phyloP scores from a whole-genome alignment of 192 early-diverging fungal genomes.

The Coemansia sp. region DNA sequence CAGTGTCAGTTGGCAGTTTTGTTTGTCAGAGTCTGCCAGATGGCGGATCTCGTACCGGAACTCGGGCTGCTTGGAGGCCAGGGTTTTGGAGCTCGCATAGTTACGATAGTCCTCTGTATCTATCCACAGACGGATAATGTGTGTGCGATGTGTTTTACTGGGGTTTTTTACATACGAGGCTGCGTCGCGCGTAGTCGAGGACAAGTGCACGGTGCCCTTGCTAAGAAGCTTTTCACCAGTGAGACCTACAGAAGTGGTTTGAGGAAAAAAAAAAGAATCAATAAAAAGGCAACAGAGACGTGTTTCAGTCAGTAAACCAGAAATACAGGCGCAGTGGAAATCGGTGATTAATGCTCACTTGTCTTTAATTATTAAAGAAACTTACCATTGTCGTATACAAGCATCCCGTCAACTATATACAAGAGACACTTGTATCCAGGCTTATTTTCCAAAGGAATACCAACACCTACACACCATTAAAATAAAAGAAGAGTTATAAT shows the following conservation, averaged over 20 bases:
- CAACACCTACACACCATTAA: slow-evolving; percentile 37
- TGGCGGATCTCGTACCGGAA: slow-evolving; percentile 28
- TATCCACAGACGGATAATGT: slow-evolving; percentile 46
- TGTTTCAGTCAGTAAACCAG: too few relatives aligned
- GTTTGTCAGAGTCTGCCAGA: slow-evolving; percentile 46
- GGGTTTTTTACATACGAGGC: slow-evolving; percentile 40
- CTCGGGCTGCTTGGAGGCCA: slow-evolving; percentile 5
- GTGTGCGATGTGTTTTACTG: slow-evolving; percentile 40
- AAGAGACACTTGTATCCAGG: slow-evolving; percentile 43
- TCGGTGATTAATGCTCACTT: too few relatives aligned
- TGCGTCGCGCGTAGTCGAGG: slow-evolving; percentile 19
- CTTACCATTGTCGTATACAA: slow-evolving; percentile 46
- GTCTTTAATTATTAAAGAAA: too few relatives aligned
- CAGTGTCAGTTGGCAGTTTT: slow-evolving; percentile 32
- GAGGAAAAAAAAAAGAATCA: slow-evolving; percentile 1
- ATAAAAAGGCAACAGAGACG: not conserved
- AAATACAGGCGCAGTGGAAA: too few relatives aligned
- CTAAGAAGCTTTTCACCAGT: slow-evolving; percentile 40
- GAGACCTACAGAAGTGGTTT: slow-evolving; percentile 7
- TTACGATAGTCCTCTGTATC: slow-evolving; percentile 13
- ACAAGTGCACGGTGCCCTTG: slow-evolving; percentile 41
- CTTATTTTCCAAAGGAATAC: slow-evolving; percentile 35
- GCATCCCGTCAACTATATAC: slow-evolving; percentile 41
- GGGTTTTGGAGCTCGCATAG: not conserved
- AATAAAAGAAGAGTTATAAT: slow-evolving; percentile 4